phyloP scores from a whole-genome alignment of 2,329 filamentous ascomycete species.

The Aureobasidium vineae region DNA sequence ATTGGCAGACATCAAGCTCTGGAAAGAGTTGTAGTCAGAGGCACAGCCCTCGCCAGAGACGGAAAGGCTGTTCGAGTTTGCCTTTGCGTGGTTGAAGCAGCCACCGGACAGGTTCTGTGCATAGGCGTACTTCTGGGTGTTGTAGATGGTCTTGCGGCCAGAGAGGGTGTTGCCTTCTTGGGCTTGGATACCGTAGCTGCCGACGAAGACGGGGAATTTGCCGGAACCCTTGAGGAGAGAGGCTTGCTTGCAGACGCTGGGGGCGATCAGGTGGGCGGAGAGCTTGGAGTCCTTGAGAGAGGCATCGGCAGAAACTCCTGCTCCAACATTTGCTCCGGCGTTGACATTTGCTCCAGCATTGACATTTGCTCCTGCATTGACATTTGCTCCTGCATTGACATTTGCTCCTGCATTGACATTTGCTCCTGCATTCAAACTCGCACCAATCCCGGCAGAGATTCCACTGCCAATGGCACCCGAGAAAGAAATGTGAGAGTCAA shows the following conservation, averaged over 20 bases:
- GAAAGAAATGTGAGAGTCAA: constrained; percentile 34
- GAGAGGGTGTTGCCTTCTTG: constrained; percentile 38
- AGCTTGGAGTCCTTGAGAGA: neutral
- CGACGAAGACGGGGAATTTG: constrained; percentile 40
- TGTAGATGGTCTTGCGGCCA: constrained; percentile 35
- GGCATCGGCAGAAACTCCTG: neutral
- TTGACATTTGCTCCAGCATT: neutral
- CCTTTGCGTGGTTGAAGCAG: constrained; percentile 32
- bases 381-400: neutral
- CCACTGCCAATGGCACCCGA: neutral
- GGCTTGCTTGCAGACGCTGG: constrained; percentile 35
- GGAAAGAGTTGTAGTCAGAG: constrained; percentile 20
- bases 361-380: neutral
- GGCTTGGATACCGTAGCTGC: constrained; percentile 41
- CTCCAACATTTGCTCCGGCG: neutral
- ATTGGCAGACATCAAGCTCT: constrained; percentile 14
- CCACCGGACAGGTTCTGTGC: constrained; percentile 38
- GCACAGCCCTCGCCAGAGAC: constrained; percentile 8
- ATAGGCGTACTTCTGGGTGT: constrained; percentile 39
- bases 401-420: neutral
- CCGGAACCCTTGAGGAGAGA: constrained; percentile 30
- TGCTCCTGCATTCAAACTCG: neutral
- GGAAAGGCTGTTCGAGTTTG: neutral
- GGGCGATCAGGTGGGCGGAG: constrained; percentile 32
- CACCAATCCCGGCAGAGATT: neutral